phyloP scores from a whole-genome alignment of 805 yeast genomes.

The Blastobotrys americana region DNA sequence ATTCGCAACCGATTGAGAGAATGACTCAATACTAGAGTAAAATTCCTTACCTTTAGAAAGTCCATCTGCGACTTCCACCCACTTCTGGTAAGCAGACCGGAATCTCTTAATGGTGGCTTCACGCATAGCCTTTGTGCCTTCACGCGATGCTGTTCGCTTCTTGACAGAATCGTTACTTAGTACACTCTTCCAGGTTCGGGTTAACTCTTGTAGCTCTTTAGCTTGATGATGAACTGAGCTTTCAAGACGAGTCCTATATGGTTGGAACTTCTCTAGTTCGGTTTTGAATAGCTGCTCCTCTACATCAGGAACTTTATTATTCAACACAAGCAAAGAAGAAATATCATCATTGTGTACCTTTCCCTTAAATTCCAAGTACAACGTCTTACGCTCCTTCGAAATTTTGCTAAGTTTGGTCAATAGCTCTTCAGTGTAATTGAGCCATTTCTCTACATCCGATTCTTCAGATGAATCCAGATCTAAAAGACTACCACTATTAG shows the following conservation, averaged over 20 bases:
- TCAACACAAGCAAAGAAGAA: slow-evolving; percentile 62
- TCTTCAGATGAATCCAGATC: slow-evolving; percentile 56
- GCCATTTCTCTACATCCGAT: slow-evolving; percentile 30
- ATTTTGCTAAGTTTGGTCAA: slow-evolving; percentile 55
- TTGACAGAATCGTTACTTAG: slow-evolving; percentile 40
- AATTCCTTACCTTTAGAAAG: slow-evolving; percentile 53
- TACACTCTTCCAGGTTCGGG: slow-evolving; percentile 40
- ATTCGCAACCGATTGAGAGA: slow-evolving; percentile 11
- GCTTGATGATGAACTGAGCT: slow-evolving; percentile 62
- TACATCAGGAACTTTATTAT: slow-evolving; percentile 49
- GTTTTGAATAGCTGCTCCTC: slow-evolving; percentile 55
- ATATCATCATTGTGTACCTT: slow-evolving; percentile 78
- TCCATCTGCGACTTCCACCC: slow-evolving; percentile 55
- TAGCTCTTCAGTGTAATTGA: slow-evolving; percentile 48
- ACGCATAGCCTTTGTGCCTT: slow-evolving; percentile 30
- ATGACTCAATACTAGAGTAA: slow-evolving; percentile 42
- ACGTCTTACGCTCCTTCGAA: slow-evolving; percentile 54
- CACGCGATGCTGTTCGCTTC: slow-evolving; percentile 35
- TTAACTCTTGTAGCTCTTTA: slow-evolving; percentile 41
- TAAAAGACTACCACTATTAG: slow-evolving; percentile 32
- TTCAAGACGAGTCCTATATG: slow-evolving; percentile 58
- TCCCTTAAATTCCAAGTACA: slow-evolving; percentile 58
- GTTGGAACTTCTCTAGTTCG: slow-evolving; percentile 71
- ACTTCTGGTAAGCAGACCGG: slow-evolving; percentile 45
- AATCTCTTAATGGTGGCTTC: slow-evolving; percentile 36